Evolutionary conservation across 2,329 filamentous ascomycete species (phyloP).

Genomic region (Aureobasidium lini): DNA sequence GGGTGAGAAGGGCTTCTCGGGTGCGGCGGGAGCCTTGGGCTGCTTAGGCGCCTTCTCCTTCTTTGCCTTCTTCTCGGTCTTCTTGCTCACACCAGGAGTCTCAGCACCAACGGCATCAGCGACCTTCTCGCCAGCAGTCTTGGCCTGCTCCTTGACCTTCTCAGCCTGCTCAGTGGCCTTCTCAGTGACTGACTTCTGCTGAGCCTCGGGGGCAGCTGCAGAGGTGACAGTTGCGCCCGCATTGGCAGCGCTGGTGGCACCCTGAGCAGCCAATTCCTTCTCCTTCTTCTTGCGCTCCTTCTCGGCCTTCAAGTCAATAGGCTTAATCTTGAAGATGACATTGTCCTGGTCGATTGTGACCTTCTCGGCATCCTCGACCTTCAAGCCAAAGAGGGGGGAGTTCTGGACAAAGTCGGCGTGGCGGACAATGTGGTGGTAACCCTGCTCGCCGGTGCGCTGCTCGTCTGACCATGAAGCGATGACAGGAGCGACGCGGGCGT

Average conservation of each 20-base stretch:
- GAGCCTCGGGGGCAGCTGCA: conserved; percentile 35
- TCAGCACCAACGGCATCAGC: conserved; percentile 39
- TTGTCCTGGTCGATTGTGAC: conserved; percentile 70
- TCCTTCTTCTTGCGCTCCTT: conserved; percentile 97
- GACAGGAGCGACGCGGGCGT: conserved; percentile 66
- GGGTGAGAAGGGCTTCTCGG: conserved; percentile 71
- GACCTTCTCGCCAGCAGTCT: conserved; percentile 44
- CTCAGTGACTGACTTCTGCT: conserved; percentile 37
- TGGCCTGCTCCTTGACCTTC: conserved; percentile 42
- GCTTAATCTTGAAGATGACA: conserved; percentile 80
- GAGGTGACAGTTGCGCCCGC: conserved; percentile 36
- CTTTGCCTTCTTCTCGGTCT: conserved; percentile 57
- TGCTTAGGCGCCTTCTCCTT: conserved; percentile 83
- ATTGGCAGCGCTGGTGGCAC: conserved; percentile 47
- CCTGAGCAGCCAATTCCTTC: conserved; percentile 57
- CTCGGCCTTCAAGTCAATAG: conserved; percentile 84
- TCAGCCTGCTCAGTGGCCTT: conserved; percentile 36
- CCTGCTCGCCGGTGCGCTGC: conserved; percentile 81
- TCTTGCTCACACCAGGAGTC: conserved; percentile 32
- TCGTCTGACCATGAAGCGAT: conserved; percentile 76
- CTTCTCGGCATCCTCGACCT: conserved; percentile 65
- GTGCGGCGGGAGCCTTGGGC: conserved; percentile 50
- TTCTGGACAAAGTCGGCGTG: conserved; percentile 95
- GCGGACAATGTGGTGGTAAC: conserved; percentile 84
- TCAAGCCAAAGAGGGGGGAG: conserved; percentile 61